Conservation (phyloP, 805 yeast genomes). For the Candida stauntonica region DNA sequence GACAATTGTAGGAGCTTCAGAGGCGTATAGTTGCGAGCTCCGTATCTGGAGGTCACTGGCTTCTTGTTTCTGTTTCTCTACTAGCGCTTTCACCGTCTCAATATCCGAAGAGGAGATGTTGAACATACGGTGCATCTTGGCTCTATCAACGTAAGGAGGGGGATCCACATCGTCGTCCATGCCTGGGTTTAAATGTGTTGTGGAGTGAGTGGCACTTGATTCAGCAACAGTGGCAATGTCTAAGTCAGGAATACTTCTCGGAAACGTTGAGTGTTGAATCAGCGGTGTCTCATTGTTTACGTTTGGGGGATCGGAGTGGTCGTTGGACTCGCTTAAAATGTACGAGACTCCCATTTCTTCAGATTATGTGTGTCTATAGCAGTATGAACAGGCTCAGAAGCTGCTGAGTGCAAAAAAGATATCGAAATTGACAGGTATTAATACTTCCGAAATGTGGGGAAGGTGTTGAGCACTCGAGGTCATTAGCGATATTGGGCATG, state of each 20-base stretch:
- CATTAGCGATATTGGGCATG: no score
- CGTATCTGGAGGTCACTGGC: no score
- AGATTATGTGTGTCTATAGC: no score
- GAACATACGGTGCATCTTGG: constrained; percentile 7
- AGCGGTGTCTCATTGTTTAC: neutral
- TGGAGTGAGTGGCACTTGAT: neutral
- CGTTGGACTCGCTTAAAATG: neutral
- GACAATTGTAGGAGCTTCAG: neutral
- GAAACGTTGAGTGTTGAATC: constrained; percentile 1
- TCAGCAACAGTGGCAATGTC: constrained; percentile 4
- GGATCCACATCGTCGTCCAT: constrained; percentile 6
- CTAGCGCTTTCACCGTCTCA: constrained; percentile 9
- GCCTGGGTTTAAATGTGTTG: neutral
- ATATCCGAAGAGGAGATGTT: constrained; percentile 12
- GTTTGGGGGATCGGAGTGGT: neutral
- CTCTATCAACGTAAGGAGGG: constrained; percentile 12
- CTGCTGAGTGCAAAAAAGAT: no score
- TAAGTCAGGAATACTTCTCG: constrained; percentile 1
- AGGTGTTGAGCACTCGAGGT: neutral
- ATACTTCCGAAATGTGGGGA: neutral
- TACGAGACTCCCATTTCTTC: constrained; percentile 1
- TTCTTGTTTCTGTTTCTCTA: neutral
- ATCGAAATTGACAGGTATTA: no score
- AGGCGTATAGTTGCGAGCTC: neutral
- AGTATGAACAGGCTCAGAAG: no score